A percentile compares a stretch with the other conserved stretches of the same genome.
These are phyloP conservation scores for Fusarium pseudoanthophilum DNA, from an alignment of 2,329 filamentous ascomycete genomes.

Conservation along the genomic window DNA sequence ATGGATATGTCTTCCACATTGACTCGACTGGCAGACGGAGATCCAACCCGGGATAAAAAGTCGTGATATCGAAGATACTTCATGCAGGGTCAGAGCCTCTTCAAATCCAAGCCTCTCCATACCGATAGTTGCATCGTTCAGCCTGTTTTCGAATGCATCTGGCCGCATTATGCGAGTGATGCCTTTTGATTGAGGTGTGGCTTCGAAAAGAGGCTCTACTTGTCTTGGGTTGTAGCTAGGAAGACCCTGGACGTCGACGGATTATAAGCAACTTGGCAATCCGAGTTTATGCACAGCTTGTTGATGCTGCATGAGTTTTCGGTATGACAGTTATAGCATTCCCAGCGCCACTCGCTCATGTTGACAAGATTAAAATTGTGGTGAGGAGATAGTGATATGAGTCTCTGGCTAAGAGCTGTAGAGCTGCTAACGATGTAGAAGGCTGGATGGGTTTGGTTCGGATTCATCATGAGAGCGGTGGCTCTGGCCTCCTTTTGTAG, in stretches of 20 bases:
- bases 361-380: neutral
- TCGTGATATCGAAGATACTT: neutral
- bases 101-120: neutral
- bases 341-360: neutral
- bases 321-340: neutral
- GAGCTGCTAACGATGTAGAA: neutral
- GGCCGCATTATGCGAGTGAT: neutral
- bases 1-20: neutral
- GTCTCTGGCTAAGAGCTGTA: neutral
- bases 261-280: neutral
- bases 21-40: neutral
- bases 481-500: neutral
- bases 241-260: neutral
- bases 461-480: neutral
- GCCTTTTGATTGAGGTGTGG: neutral
- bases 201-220: neutral
- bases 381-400: neutral
- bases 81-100: neutral
- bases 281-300: neutral
- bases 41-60: neutral
- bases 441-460: neutral
- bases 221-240: neutral
- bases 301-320: neutral
- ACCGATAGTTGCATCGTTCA: neutral
- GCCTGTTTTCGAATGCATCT: neutral